These are phyloP conservation scores for Dictyostelium capitatum DNA, from an alignment of 78 protist species.

Conservation along the genomic window DNA sequence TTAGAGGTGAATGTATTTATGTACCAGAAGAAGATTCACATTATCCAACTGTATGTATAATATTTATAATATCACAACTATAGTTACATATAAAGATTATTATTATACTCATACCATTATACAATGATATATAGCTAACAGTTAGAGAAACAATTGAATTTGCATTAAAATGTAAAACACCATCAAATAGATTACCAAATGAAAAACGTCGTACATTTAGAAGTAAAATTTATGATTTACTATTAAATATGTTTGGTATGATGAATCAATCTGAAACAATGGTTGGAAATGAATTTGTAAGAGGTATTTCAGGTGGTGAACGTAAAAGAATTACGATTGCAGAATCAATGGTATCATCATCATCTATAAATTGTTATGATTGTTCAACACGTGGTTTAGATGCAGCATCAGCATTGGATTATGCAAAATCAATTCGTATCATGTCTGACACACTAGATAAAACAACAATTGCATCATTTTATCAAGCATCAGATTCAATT, in stretches of 20 bases:
- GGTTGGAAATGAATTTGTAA: conserved; percentile 60
- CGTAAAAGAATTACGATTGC: conserved; percentile 49
- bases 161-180: conserved; percentile 59
- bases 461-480: conserved; percentile 61
- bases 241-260: conserved; percentile 51
- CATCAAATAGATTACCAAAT: conserved; percentile 27
- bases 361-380: conserved; percentile 47
- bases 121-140: conserved; percentile 4
- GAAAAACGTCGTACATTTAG: conserved; percentile 31
- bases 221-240: not conserved
- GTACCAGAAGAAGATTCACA: conserved; percentile 52
- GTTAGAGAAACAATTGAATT: conserved; percentile 46
- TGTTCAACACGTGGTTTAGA: conserved; percentile 63
- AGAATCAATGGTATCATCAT: conserved; percentile 43
- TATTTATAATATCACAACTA: no score
- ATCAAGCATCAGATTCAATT: conserved; percentile 57
- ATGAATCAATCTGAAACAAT: conserved; percentile 35
- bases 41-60: conserved; percentile 2
- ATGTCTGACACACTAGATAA: conserved; percentile 50
- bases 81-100: no score
- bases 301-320: conserved; percentile 76
- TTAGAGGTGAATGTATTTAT: conserved; percentile 45
- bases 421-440: conserved; percentile 59
- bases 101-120: no score
- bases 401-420: conserved; percentile 64